A percentile compares a stretch with the other conserved stretches of the same genome.
Evolutionary conservation across 257 asterid species (phyloP).

Genomic region (Jacaranda mimosifolia): DNA sequence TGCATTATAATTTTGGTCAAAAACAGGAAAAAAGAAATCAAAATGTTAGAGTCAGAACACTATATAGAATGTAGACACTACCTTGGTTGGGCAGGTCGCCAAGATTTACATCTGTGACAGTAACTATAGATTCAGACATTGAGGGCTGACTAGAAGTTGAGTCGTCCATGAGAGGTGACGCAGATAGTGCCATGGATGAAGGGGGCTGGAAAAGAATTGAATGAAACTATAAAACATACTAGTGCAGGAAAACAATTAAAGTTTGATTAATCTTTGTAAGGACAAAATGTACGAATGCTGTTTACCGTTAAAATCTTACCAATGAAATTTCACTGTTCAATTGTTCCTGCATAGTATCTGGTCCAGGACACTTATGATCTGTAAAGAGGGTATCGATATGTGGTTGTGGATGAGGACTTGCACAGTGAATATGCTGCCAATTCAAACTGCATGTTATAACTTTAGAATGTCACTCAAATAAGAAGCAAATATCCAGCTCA

Average conservation of each 20-base stretch:
- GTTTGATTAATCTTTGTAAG: background rate
- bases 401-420: slow-evolving; percentile 70
- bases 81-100: slow-evolving; percentile 40
- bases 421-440: slow-evolving; percentile 84
- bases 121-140: slow-evolving; percentile 35
- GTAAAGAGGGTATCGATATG: slow-evolving; percentile 61
- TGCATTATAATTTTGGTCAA: slow-evolving; percentile 18
- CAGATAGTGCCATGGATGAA: slow-evolving; percentile 14
- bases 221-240: slow-evolving; percentile 15
- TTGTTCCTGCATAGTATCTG: slow-evolving; percentile 48
- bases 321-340: slow-evolving; percentile 34
- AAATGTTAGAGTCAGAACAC: slow-evolving; percentile 9
- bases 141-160: slow-evolving; percentile 35
- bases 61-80: background rate
- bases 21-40: background rate
- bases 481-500: slow-evolving; percentile 1
- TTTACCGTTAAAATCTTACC: slow-evolving; percentile 42
- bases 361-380: slow-evolving; percentile 73
- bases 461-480: slow-evolving; percentile 25
- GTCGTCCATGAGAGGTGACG: slow-evolving; percentile 25
- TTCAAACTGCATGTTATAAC: slow-evolving; percentile 67
- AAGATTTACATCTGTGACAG: slow-evolving; percentile 34
- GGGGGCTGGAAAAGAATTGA: slow-evolving; percentile 44
- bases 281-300: background rate
- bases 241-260: slow-evolving; percentile 7